phyloP scores from a whole-genome alignment of 352 stramenopile species.

The Hyphochytrium catenoides region DNA sequence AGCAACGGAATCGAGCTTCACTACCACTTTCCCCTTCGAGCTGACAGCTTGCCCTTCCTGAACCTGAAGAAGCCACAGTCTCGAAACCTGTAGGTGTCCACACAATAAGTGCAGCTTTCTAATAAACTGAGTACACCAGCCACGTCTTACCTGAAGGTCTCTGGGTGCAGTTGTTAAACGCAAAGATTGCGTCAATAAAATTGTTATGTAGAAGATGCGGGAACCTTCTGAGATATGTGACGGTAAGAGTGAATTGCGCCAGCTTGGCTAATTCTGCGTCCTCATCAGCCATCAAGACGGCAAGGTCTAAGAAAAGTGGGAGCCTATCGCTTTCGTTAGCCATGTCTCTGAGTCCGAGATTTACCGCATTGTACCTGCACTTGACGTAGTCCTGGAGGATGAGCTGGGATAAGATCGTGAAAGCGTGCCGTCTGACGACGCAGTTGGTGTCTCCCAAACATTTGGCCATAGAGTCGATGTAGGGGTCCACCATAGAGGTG shows the following conservation, averaged over 20 bases:
- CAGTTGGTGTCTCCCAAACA: slow-evolving; percentile 66
- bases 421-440: slow-evolving; percentile 71
- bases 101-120: no score
- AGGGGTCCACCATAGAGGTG: slow-evolving; percentile 82
- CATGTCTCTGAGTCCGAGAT: no score
- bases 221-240: slow-evolving; percentile 66
- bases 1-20: no score
- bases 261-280: slow-evolving; percentile 73
- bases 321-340: no score
- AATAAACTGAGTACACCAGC: no score
- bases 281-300: slow-evolving; percentile 74
- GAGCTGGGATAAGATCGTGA: slow-evolving; percentile 85
- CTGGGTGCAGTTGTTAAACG: slow-evolving; percentile 76
- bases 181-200: slow-evolving; percentile 90
- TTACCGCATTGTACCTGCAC: slow-evolving; percentile 63
- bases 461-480: slow-evolving; percentile 81
- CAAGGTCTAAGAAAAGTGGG: slow-evolving; percentile 81
- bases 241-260: slow-evolving; percentile 73
- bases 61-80: no score
- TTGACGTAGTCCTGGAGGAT: slow-evolving; percentile 96
- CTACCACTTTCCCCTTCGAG: no score
- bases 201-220: slow-evolving; percentile 84
- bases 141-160: no score
- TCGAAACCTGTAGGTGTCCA: no score
- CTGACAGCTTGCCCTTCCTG: no score